Base-by-base conservation (phyloP, 228 moss, liverwort and hornwort genomes). In the Sphagnum fallax region DNA sequence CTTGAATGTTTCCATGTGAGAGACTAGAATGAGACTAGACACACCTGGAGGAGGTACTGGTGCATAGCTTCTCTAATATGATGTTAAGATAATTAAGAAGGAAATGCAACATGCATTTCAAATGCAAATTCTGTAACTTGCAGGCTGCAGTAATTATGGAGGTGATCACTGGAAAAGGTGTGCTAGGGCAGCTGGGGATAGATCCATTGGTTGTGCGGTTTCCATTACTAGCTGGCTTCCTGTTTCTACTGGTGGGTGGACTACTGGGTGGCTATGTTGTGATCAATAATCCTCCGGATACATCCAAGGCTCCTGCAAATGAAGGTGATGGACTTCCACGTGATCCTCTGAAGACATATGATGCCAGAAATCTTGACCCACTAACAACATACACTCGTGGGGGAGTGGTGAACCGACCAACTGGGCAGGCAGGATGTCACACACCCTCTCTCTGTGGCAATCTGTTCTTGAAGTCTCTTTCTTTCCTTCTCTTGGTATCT, bases 61-160 rank as follows among this genome's bases (percentile, higher is more conserved):
- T 5, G 5, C n/a, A 16, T 61, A 32, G 32, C 32, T 32, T 32
- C 32, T 32, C 32, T 32, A 32, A 32, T 32, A 32, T 32, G 32
- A 32, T 32, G 32, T 32, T 32, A 32, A 32, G 3, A 32, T 32
- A 2, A 2, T 32, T 32, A 32, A 32, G 32, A 32, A 32, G 32
- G 32, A 32, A 32, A 32, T 32, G 32, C 32, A 32, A 32, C 32
- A 32, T 32, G 32, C 32, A 1, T 32, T 32, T 32, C 32, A 32
- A 32, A 32, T 32, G 32, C 32, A 32, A 32, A 12, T 64, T 11
- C 64, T 4, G 13, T 18, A 8, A 55, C 55, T 64, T 51, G 69
- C 78, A 88, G 88, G 84, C 88, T 50, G 84, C 84, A 65, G 77
- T 88, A 4, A 67, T 84, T 4, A 88, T 88, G 88, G 88, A 88